Conservation (phyloP, 352 stramenopile species). For the Phytophthora palmivora region DNA sequence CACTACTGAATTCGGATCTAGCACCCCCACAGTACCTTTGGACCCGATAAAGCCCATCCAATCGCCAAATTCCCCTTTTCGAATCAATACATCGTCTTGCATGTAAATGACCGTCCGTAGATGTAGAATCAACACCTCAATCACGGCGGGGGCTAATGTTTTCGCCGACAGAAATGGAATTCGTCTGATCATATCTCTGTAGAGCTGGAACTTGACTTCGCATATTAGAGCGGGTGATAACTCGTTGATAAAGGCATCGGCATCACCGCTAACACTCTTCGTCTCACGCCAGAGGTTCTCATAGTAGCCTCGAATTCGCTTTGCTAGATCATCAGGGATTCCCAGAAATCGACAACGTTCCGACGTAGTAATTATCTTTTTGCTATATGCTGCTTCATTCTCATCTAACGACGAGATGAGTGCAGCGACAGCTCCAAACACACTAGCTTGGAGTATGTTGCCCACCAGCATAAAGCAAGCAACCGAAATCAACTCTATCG, state of each 20-base stretch:
- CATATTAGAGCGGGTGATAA: conserved; percentile 71
- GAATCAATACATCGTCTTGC: conserved; percentile 81
- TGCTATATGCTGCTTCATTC: conserved; percentile 65
- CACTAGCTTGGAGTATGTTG: conserved; percentile 70
- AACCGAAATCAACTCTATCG: conserved; percentile 57
- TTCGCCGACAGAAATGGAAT: conserved; percentile 75
- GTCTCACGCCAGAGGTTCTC: conserved; percentile 76
- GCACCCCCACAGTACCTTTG: conserved; percentile 70
- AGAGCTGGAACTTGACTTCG: conserved; percentile 84
- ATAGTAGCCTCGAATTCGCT: conserved; percentile 67
- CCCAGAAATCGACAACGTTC: conserved; percentile 73
- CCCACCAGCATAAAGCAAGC: conserved; percentile 72
- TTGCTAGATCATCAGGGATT: conserved; percentile 56
- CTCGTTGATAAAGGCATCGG: conserved; percentile 81
- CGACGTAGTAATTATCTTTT: conserved; percentile 68
- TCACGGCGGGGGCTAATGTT: conserved; percentile 66
- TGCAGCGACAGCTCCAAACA: conserved; percentile 70
- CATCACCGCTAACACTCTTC: conserved; percentile 62
- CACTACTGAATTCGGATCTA: conserved; percentile 56
- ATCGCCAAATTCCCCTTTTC: conserved; percentile 78
- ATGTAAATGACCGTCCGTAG: conserved; percentile 83
- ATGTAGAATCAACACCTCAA: conserved; percentile 80
- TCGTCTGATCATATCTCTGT: conserved; percentile 76
- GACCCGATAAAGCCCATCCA: conserved; percentile 88
- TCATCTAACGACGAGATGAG: conserved; percentile 76